Evolutionary conservation across 495 filamentous ascomycete genomes (phyloP), one percentile per base, ranked within the genome.

Genomic region (Aeminium ludgeri): DNA sequence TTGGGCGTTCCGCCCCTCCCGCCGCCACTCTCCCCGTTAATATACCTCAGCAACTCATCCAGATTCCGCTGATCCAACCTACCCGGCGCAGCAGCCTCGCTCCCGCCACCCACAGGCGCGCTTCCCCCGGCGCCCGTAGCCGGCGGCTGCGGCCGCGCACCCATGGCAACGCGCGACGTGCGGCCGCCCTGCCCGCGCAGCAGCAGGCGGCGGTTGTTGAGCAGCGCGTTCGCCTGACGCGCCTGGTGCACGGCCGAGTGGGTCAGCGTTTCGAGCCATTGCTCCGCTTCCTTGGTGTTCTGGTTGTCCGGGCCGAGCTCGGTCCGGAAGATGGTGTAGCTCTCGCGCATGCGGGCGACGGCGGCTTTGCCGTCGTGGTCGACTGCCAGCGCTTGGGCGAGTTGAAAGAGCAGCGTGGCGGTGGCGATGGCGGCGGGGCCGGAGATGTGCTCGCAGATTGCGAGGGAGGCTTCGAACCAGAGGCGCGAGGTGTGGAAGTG

Each of bases 351-450:
- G 55, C 79, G 76, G 52, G 69, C 72, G 33, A 96, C 85, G 17
- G 91, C 85, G 34, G 63, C 78, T 68, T 87, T 93, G 32, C 83
- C 75, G 54, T 96, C 86, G 47, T 89, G 76, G 54, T 96, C 89
- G 12, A 96, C 65, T 23, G 91, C 91, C 33, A 96, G 66, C 1
- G 87, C 86, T 56, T 99, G 91, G 2, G 89, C 85, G 34, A 94
- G 73, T 67, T 99, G 91, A 74, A 96, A 96, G 38, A 89, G 73
- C 12, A 99, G 76, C 15, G 86, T 94, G n/a, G 86, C 91, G 0
- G 86, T 83, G 59, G 86, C 87, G 57, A 95, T 73, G 34, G 12
- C 18, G 11, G 6, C 4, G 58, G 78, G 76, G 52, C 89, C 86
- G 43, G 84, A 91, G 15, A 93, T 71, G 34, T 77, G 68, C 61